Conservation (phyloP, 257 asterid genomes). For the Jacaranda mimosifolia region DNA sequence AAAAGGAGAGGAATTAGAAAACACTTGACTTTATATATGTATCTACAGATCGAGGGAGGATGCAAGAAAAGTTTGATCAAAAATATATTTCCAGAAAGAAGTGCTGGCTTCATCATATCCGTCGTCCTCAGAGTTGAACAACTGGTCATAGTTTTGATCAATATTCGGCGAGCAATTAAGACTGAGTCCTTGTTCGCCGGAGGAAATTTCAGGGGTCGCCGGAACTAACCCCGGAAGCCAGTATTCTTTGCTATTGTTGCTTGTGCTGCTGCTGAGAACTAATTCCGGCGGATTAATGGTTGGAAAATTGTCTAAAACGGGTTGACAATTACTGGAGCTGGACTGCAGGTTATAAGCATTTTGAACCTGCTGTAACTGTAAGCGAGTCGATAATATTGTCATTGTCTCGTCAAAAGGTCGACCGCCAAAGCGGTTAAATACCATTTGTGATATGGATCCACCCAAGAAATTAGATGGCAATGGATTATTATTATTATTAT, state of each 20-base stretch:
- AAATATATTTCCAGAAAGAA: slow-evolving; percentile 60
- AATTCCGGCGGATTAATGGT: slow-evolving; percentile 19
- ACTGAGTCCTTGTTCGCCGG: slow-evolving; percentile 26
- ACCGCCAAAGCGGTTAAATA: background rate
- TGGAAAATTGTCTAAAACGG: slow-evolving; percentile 24
- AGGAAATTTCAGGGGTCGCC: slow-evolving; percentile 35
- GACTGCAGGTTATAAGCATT: slow-evolving; percentile 5
- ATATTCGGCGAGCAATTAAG: background rate
- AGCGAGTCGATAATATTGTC: slow-evolving; percentile 7
- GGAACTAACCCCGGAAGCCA: slow-evolving; percentile 55
- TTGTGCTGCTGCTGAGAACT: background rate
- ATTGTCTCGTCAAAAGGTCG: slow-evolving; percentile 2
- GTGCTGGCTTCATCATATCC: slow-evolving; percentile 47
- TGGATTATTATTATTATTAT: background rate
- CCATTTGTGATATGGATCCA: no score
- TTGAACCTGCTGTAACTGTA: slow-evolving; percentile 19
- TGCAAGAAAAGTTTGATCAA: slow-evolving; percentile 32
- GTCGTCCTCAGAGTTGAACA: slow-evolving; percentile 1
- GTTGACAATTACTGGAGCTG: slow-evolving; percentile 6
- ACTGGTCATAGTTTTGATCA: background rate
- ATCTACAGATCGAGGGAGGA: background rate
- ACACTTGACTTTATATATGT: background rate
- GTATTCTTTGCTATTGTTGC: slow-evolving; percentile 30
- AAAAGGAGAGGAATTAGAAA: background rate
- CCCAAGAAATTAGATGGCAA: slow-evolving; percentile 18